Base-by-base conservation (phyloP, 2,329 filamentous ascomycete genomes). In the Diplodia seriata region DNA sequence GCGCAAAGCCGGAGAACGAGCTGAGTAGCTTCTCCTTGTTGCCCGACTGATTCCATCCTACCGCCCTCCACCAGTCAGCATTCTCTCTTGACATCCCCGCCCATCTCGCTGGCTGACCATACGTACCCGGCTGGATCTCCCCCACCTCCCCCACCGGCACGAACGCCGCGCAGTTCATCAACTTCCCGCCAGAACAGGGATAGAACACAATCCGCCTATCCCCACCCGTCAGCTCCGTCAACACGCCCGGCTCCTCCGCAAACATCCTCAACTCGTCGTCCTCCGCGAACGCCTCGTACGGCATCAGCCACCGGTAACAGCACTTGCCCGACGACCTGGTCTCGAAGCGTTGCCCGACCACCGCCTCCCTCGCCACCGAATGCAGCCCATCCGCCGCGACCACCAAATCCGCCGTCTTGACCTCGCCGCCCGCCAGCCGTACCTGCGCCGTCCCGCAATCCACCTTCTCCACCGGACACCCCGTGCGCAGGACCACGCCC, bases 301-400 rank as follows among this genome's bases (percentile, higher is more conserved):
- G 77, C 0, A 89, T 79, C 8, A 87, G 73, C 74, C 87, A 89
- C 8, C 86, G 80, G 72, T 87, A 89, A 1, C 86, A 86, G 55
- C 82, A 85, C 72, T 87, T 86, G 1, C 86, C 86, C 3, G 82
- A 83, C 2, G 80, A 77, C 57, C 80, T 81, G 0, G 82, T 77
- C 36, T 78, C 76, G n/a, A 70, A 4, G 75, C 72, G 36, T 68
- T 71, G 3, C 49, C 70, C 79, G 12, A 51, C 72, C 68, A 80
- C 66, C 69, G 73, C 67, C 62, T 75, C 71, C 72, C 72, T 70
- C 1, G 73, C 70, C 6, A 73, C 67, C 0, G 54, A 61, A 71
- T 82, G 79, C 5, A 87, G 84, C 0, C 86, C 86, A 69, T 88
- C 86, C 0, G 85, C 86, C 2, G 85, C 85, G 4, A 88, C 70